Evolutionary conservation across 352 stramenopile genomes (phyloP).

Genomic region (Nothophytophthora sp.): DNA sequence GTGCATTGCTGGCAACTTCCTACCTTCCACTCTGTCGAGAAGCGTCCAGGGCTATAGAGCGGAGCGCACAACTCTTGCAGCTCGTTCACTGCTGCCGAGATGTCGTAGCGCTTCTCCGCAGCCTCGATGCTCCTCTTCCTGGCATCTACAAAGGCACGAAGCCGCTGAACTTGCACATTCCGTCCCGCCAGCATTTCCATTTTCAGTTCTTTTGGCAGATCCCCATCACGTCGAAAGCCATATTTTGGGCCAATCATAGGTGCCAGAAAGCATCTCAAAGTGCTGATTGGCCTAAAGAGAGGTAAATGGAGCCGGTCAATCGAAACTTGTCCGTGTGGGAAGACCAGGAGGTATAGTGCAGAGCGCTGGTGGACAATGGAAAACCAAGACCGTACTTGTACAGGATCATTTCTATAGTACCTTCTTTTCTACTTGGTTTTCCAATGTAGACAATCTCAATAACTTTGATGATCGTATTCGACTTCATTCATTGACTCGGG

Average conservation of each 20-base stretch:
- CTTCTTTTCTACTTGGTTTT: conserved; percentile 26
- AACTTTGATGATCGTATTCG: conserved; percentile 14
- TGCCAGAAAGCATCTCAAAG: too few species aligned
- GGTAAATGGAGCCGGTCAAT: too few species aligned
- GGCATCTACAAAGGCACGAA: conserved; percentile 52
- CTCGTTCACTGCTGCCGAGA: conserved; percentile 22
- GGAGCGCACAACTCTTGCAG: conserved; percentile 42
- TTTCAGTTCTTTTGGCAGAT: too few species aligned
- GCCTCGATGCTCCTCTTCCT: conserved; percentile 45
- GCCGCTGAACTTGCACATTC: conserved; percentile 29
- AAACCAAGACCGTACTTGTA: conserved; percentile 25
- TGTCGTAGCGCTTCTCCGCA: conserved; percentile 53
- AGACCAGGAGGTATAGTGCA: too few species aligned
- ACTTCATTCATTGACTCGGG: conserved; percentile 13
- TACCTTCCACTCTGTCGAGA: conserved; percentile 54
- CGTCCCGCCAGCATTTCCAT: too few species aligned
- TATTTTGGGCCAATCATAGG: too few species aligned
- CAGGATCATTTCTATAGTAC: conserved; percentile 31
- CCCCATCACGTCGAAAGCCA: too few species aligned
- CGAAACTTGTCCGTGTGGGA: too few species aligned
- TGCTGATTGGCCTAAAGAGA: too few species aligned
- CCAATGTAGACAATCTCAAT: conserved; percentile 21
- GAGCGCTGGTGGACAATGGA: too few species aligned
- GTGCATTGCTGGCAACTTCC: neutral
- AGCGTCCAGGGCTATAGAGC: conserved; percentile 26